A percentile compares a stretch with the other conserved stretches of the same genome.
These are phyloP conservation scores for Parachlorella kessleri DNA, from an alignment of 139 green algal species.

Conservation along the genomic window DNA sequence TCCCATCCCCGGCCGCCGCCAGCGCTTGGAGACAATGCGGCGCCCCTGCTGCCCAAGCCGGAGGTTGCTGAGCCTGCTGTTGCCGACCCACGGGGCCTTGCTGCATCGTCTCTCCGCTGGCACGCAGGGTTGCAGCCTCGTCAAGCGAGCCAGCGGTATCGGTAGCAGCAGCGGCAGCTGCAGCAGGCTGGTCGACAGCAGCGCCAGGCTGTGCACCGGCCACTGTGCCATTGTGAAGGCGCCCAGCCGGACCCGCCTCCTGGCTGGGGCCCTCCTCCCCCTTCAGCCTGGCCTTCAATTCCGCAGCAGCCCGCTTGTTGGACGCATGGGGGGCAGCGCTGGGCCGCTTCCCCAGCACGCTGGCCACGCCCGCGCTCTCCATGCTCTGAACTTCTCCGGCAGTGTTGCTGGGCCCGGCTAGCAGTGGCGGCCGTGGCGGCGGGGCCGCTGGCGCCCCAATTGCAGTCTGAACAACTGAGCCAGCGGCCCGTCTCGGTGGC, in stretches of 20 bases:
- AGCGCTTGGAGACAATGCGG: background rate
- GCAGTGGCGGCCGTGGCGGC: background rate
- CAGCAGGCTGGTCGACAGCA: background rate
- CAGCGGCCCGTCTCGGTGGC: background rate
- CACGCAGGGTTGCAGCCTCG: background rate
- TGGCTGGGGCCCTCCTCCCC: conserved; percentile 2
- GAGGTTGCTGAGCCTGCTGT: no score
- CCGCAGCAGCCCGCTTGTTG: conserved; percentile 22
- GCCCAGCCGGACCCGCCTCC: background rate
- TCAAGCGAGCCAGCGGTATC: background rate
- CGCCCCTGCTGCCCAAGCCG: no score
- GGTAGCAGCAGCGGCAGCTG: background rate
- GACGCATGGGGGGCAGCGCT: no score
- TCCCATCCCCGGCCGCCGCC: background rate
- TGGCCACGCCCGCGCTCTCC: no score
- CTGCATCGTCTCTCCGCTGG: no score
- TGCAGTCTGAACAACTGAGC: no score
- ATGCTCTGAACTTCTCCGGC: no score
- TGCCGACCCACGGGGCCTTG: no score
- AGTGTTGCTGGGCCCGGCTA: no score
- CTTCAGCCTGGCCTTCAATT: background rate
- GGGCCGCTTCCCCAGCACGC: no score
- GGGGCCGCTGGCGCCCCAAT: no score
- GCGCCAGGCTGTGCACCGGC: background rate
- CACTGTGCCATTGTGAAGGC: background rate